Evolutionary conservation across 257 asterid genomes (phyloP).

Genomic region (Solanum chiquidenum): DNA sequence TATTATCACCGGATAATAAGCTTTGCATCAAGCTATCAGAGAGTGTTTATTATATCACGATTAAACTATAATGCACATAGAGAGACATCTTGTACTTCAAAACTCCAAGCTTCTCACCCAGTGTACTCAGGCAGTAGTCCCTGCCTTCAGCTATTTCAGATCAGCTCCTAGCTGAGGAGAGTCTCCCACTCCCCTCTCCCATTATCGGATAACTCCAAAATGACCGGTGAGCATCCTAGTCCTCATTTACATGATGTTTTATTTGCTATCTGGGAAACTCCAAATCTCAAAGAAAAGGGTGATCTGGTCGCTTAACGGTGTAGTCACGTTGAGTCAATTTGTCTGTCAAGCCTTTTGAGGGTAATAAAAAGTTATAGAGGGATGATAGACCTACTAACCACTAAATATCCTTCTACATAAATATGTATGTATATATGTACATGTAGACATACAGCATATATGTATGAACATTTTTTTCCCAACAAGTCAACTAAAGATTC

Average conservation of each 20-base stretch:
- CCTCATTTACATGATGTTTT: neutral
- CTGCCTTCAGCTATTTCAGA: neutral
- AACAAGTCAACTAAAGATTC: neutral
- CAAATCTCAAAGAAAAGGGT: neutral
- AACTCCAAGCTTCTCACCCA: neutral
- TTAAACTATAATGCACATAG: neutral
- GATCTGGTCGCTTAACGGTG: neutral
- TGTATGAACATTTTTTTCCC: neutral
- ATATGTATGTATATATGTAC: neutral
- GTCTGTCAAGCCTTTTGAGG: neutral
- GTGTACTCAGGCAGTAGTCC: neutral
- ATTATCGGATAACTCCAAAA: neutral
- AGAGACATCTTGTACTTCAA: neutral
- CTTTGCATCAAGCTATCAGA: neutral
- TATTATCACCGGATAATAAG: neutral
- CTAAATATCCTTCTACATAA: neutral
- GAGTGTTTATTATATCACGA: neutral
- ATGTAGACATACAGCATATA: neutral
- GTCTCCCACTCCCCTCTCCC: neutral
- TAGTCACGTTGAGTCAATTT: neutral
- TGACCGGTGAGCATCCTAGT: neutral
- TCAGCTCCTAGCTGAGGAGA: neutral
- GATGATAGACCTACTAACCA: neutral
- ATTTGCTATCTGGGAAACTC: neutral
- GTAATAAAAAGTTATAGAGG: neutral